These are phyloP conservation scores for Pascua sp. DNA, from an alignment of 1,284 basidiomycete genomes.

Conservation along the genomic window DNA sequence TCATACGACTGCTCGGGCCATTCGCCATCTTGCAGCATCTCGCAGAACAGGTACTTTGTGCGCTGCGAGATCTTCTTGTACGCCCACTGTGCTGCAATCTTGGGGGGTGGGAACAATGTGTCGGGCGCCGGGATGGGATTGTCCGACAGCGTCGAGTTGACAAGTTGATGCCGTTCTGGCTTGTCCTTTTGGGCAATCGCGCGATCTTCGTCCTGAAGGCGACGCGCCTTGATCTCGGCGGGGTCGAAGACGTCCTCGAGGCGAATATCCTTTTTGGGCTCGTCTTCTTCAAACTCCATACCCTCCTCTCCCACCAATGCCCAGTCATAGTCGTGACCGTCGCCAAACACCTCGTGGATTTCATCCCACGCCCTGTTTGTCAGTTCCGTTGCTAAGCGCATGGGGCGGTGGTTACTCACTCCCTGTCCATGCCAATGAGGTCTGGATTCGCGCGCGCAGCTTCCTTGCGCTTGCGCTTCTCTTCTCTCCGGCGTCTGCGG, in stretches of 20 bases:
- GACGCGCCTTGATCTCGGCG: constrained; percentile 84
- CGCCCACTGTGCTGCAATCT: constrained; percentile 86
- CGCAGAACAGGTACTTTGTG: constrained; percentile 58
- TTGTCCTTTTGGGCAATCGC: constrained; percentile 84
- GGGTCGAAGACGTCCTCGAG: constrained; percentile 98
- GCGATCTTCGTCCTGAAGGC: constrained; percentile 93
- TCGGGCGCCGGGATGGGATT: constrained; percentile 64
- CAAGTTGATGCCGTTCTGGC: constrained; percentile 94
- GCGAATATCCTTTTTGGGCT: constrained; percentile 68
- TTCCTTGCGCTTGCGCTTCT: constrained; percentile 64
- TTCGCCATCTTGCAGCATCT: constrained; percentile 21
- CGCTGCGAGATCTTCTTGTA: constrained; percentile 75
- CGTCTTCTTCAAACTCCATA: constrained; percentile 64
- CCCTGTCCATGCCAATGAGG: constrained; percentile 78
- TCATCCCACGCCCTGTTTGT: constrained; percentile 84
- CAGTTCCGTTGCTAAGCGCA: background rate
- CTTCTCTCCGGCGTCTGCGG: constrained; percentile 67
- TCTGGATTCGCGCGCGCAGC: constrained; percentile 67
- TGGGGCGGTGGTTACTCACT: constrained; percentile 55
- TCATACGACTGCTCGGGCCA: constrained; percentile 34
- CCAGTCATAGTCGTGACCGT: constrained; percentile 95
- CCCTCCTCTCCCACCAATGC: constrained; percentile 70
- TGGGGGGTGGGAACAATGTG: constrained; percentile 49
- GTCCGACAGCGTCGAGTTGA: constrained; percentile 74
- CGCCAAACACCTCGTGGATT: constrained; percentile 94